These are phyloP conservation scores for Coprinopsis strossmayeri DNA, from an alignment of 768 basidiomycete species.

Conservation along the genomic window DNA sequence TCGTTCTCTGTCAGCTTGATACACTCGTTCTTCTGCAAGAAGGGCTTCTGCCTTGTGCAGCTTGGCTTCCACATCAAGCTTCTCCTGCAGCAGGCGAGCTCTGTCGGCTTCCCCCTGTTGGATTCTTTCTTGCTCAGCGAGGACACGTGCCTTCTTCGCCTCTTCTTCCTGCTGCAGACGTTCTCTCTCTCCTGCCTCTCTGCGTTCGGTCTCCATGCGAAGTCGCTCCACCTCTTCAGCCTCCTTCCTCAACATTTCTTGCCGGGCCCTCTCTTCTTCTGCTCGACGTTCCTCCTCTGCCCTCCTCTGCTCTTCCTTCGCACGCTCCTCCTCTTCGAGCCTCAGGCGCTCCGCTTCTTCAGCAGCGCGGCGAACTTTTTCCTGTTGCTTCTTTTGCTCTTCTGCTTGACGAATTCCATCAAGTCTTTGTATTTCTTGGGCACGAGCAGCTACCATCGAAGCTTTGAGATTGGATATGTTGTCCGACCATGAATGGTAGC, in stretches of 20 bases:
- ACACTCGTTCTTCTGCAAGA: slow-evolving; percentile 25
- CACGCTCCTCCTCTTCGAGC: slow-evolving; percentile 25
- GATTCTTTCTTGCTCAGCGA: slow-evolving; percentile 17
- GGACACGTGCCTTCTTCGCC: slow-evolving; percentile 13
- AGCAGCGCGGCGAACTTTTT: slow-evolving; percentile 28
- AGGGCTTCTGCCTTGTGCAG: slow-evolving; percentile 25
- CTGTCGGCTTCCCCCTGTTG: slow-evolving; percentile 28
- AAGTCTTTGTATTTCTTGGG: slow-evolving; percentile 33
- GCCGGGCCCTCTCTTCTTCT: slow-evolving; percentile 23
- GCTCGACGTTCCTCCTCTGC: slow-evolving; percentile 22
- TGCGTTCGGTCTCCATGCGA: slow-evolving; percentile 21
- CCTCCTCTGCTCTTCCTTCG: slow-evolving; percentile 20
- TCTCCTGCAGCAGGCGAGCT: slow-evolving; percentile 24
- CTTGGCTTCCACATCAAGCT: slow-evolving; percentile 26
- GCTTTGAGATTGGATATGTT: slow-evolving; percentile 33
- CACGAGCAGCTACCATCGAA: slow-evolving; percentile 33
- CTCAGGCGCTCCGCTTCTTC: slow-evolving; percentile 30
- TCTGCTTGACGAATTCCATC: slow-evolving; percentile 30
- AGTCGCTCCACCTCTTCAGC: slow-evolving; percentile 22
- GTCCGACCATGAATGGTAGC: slow-evolving; percentile 43
- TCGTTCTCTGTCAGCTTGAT: slow-evolving; percentile 21
- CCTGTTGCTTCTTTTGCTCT: slow-evolving; percentile 21
- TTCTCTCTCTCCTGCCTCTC: slow-evolving; percentile 17
- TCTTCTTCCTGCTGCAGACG: slow-evolving; percentile 18
- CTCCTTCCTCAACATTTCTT: slow-evolving; percentile 20